Conservation (phyloP, 2,329 filamentous ascomycete species). For the Fusarium denticulatum region DNA sequence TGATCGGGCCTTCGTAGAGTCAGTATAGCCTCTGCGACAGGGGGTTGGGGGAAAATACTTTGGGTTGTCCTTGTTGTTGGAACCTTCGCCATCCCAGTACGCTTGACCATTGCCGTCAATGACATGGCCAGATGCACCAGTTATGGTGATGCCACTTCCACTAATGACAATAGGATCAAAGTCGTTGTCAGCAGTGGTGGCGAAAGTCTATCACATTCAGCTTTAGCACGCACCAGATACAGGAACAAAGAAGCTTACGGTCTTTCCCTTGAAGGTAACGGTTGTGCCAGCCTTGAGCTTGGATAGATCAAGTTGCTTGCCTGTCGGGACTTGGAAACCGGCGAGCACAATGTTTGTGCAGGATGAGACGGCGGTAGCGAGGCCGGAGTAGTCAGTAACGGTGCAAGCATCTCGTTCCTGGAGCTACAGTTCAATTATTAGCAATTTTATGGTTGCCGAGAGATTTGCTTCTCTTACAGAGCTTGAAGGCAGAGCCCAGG, state of each 20-base stretch:
- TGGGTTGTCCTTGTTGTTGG: constrained; percentile 7
- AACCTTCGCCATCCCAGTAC: constrained; percentile 25
- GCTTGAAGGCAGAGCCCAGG: background rate
- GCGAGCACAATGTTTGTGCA: constrained; percentile 20
- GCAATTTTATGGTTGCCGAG: fast-evolving
- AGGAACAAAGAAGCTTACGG: background rate
- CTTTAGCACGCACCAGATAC: background rate
- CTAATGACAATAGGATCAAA: constrained; percentile 9
- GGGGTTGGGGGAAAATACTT: constrained; percentile 1
- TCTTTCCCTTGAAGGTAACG: background rate
- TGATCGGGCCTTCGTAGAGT: background rate
- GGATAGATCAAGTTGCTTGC: constrained; percentile 4
- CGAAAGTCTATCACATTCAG: constrained; percentile 4
- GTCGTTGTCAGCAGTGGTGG: background rate
- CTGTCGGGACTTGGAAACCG: constrained; percentile 17
- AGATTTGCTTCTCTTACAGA: background rate
- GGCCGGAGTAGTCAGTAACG: background rate
- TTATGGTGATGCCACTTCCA: constrained; percentile 17
- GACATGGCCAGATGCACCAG: constrained; percentile 15
- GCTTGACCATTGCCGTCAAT: constrained; percentile 8
- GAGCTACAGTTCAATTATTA: background rate
- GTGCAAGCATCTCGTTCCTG: background rate
- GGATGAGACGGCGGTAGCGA: background rate
- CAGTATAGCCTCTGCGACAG: no score
- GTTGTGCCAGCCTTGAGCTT: background rate